phyloP scores from a whole-genome alignment of 1,284 basidiomycete species.

The Ganoderma lingzhi region DNA sequence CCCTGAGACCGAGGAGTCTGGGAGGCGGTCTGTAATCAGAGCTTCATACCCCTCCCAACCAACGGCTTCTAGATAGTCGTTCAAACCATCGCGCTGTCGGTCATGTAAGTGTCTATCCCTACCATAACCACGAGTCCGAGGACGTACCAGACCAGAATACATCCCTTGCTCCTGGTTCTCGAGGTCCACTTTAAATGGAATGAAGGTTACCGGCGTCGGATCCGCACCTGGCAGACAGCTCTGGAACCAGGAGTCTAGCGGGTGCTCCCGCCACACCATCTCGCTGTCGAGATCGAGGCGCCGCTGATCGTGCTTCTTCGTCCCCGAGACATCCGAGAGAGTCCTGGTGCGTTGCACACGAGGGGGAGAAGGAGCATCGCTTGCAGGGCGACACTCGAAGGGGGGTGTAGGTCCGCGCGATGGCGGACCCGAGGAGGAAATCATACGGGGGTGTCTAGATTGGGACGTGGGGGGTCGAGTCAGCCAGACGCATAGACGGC shows the following conservation, averaged over 20 bases:
- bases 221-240: background rate
- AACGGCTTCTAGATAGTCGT: background rate
- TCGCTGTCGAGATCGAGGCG: background rate
- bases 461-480: background rate
- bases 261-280: slow-evolving; percentile 1
- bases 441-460: background rate
- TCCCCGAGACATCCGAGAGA: slow-evolving; percentile 4
- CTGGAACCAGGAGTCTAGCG: background rate
- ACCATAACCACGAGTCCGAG: background rate
- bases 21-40: background rate
- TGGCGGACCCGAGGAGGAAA: background rate
- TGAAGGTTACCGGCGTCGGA: background rate
- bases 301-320: slow-evolving; percentile 1
- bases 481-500: background rate
- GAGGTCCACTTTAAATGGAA: background rate
- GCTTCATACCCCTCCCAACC: slow-evolving; percentile 4
- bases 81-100: background rate
- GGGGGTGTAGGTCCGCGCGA: background rate
- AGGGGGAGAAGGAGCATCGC: background rate
- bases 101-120: background rate
- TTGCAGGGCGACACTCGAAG: background rate
- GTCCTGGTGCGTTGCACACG: background rate
- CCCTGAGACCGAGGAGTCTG: background rate
- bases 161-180: background rate
- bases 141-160: background rate